Conservation (phyloP, 2,329 filamentous ascomycete genomes). For the Verticillium zaregamsianum region DNA sequence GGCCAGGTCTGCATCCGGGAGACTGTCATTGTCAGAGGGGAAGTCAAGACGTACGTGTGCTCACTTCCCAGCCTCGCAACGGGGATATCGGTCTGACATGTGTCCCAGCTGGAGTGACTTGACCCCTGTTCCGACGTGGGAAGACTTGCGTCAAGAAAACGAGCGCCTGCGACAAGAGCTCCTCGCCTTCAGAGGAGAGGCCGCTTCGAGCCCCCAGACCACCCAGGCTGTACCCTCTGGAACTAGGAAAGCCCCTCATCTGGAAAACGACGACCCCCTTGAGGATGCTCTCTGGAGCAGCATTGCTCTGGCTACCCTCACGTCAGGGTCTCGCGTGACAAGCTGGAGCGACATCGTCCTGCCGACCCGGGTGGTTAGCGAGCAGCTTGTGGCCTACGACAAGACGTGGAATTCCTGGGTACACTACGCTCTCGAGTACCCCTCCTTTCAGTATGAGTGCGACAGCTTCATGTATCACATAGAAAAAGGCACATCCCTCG, state of each 20-base stretch:
- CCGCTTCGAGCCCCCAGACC: background rate
- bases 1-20: constrained; percentile 8
- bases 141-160: constrained; percentile 3
- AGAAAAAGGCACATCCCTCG: background rate
- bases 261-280: background rate
- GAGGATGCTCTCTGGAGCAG: background rate
- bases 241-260: background rate
- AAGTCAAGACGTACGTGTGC: constrained; percentile 4
- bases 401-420: constrained; percentile 15
- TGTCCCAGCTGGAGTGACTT: background rate
- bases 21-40: constrained; percentile 6
- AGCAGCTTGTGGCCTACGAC: constrained; percentile 7
- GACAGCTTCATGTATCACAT: constrained; percentile 2
- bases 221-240: background rate
- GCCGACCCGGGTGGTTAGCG: constrained; percentile 1
- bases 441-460: constrained; percentile 10
- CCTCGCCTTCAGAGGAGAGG: background rate
- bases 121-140: background rate
- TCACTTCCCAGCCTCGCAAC: background rate
- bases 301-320: background rate
- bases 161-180: background rate
- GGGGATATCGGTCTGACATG: background rate
- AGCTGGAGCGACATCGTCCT: background rate
- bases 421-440: constrained; percentile 15
- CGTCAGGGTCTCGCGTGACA: background rate